Conservation (phyloP, 805 yeast species). For the Hanseniaspora occidentalis region DNA sequence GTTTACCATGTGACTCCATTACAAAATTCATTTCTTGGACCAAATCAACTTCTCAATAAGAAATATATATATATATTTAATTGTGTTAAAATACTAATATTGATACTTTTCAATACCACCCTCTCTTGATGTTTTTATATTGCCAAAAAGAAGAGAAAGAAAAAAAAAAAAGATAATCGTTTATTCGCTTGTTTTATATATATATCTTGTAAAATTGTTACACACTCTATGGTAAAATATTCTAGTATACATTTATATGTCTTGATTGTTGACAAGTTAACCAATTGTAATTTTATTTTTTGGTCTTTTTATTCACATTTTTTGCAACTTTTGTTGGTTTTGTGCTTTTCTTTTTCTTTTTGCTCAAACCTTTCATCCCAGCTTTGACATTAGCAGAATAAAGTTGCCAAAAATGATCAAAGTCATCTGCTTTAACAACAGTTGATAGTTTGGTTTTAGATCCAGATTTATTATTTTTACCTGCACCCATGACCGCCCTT, state of each 20-base stretch:
- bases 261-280: too few species aligned
- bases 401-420: conserved; percentile 67
- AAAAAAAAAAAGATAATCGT: neutral
- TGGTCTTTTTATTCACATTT: neutral
- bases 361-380: conserved; percentile 65
- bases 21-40: conserved; percentile 15
- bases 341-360: conserved; percentile 59
- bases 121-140: too few species aligned
- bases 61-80: too few species aligned
- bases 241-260: too few species aligned
- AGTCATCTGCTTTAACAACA: conserved; percentile 44
- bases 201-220: too few species aligned
- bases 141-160: neutral
- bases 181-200: neutral
- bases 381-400: conserved; percentile 58
- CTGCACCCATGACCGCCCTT: conserved; percentile 51
- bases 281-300: neutral
- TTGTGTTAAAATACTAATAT: too few species aligned
- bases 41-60: too few species aligned
- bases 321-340: conserved; percentile 3
- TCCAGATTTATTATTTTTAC: conserved; percentile 27
- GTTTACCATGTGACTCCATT: conserved; percentile 29
- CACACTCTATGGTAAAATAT: too few species aligned
- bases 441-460: conserved; percentile 56
- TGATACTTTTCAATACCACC: too few species aligned